Evolutionary conservation across 495 filamentous ascomycete species (phyloP), one percentile per base, ranked within the genome.

Genomic region (Penicillium steckii): DNA sequence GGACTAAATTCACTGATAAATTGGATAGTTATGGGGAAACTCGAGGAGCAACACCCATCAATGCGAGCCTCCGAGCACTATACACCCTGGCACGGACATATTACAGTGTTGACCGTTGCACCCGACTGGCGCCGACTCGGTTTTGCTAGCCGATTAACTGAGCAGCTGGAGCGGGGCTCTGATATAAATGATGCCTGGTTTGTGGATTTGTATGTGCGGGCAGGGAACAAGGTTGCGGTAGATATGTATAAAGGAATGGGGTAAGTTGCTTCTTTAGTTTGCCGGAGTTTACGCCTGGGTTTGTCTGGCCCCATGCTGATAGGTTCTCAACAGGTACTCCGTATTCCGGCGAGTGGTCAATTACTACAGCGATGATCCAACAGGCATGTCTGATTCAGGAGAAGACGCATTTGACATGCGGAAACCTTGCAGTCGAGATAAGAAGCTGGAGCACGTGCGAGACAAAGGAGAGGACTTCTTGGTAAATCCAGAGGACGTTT

Each of bases 341-440:
- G 85, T 96, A 57, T 98, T 88, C 74, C 80, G 94, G 15, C 81
- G 87, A 2, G 93, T 98, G 18, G 80, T 91, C 45, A 86, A 85
- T 60, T 98, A 98, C 68, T 98, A 98, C 60, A 89, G 85, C 44
- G 92, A 90, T 61, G 85, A 91, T 65, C 85, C 85, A 8, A 83
- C 70, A 2, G 76, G 74, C 9, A 62, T 75, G 50, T 76, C 73
- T 3, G 75, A 76, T 37, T 67, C 66, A 3, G 85, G 83, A 24
- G 90, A 92, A 61, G 92, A 97, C 76, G 94, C 94, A 12, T 96
- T 88, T 64, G 87, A 98, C 68, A 98, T 98, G 94, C 84, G 94
- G 44, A 97, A 97, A 62, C 85, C 90, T 41, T 84, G 92, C 70
- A 87, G 80, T 69, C 79, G 91, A 53, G 94, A 98, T 71, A 88